These are phyloP conservation scores for Talaromyces sp. DNA, from an alignment of 2,329 filamentous ascomycete genomes.

Conservation along the genomic window DNA sequence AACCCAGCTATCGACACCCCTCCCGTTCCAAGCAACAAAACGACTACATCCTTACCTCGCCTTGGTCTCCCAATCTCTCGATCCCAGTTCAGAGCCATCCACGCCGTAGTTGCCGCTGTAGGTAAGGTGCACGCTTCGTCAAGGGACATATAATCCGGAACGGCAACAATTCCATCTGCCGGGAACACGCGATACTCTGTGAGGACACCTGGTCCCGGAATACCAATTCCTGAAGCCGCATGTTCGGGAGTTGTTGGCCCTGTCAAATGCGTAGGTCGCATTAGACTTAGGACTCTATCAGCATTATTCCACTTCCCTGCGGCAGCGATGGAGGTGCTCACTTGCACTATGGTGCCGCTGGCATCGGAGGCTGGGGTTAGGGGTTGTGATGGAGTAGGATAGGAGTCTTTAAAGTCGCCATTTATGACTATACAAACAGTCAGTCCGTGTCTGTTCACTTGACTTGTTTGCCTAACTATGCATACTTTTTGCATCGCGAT, in stretches of 20 bases:
- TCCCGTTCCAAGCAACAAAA: slow-evolving; percentile 57
- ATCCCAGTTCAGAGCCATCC: slow-evolving; percentile 49
- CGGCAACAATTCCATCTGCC: slow-evolving; percentile 39
- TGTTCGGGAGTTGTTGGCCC: slow-evolving; percentile 60
- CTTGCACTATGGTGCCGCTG: slow-evolving; percentile 60
- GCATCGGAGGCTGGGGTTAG: slow-evolving; percentile 69
- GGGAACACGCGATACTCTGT: slow-evolving; percentile 46
- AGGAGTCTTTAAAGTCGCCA: slow-evolving; percentile 19
- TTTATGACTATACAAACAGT: slow-evolving; percentile 47
- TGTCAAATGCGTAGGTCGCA: slow-evolving; percentile 52
- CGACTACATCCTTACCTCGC: slow-evolving; percentile 43
- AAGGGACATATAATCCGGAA: slow-evolving; percentile 39
- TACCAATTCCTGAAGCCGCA: slow-evolving; percentile 59
- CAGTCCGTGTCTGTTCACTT: neutral
- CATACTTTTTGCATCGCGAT: slow-evolving; percentile 49
- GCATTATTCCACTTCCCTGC: slow-evolving; percentile 54
- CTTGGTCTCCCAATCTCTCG: slow-evolving; percentile 42
- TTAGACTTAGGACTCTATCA: slow-evolving; percentile 66
- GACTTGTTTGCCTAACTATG: neutral
- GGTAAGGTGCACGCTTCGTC: slow-evolving; percentile 45
- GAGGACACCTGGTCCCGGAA: slow-evolving; percentile 54
- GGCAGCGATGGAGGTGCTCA: slow-evolving; percentile 43
- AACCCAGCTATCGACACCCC: slow-evolving; percentile 49
- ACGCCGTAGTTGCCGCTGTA: slow-evolving; percentile 52
- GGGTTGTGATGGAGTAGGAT: neutral